These are phyloP conservation scores for Solanum arcanum DNA, from an alignment of 257 asterid genomes.

Conservation along the genomic window DNA sequence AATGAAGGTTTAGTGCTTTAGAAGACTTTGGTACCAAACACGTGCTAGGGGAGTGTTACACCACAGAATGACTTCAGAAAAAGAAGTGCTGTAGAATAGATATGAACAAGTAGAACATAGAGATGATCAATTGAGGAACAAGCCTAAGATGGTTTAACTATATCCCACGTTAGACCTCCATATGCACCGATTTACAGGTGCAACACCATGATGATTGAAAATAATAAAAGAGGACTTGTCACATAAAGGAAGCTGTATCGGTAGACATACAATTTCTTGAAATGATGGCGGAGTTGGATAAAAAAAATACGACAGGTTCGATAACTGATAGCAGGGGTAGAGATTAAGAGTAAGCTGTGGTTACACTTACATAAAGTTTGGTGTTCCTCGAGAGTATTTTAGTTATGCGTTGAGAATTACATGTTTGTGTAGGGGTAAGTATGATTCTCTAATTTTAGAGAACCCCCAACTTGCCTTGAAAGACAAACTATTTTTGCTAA, in stretches of 20 bases:
- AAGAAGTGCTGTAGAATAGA: background rate
- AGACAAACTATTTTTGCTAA: background rate
- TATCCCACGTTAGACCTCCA: background rate
- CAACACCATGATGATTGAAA: background rate
- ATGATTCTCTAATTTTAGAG: background rate
- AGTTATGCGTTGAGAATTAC: background rate
- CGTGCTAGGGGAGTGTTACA: background rate
- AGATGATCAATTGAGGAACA: background rate
- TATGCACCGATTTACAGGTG: background rate
- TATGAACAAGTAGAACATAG: background rate
- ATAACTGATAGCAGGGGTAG: background rate
- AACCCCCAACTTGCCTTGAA: background rate
- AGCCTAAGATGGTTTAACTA: background rate
- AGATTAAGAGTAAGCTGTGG: background rate
- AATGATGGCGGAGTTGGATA: background rate
- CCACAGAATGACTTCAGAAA: background rate
- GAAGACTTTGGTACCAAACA: background rate
- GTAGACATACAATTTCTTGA: background rate
- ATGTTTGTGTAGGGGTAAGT: background rate
- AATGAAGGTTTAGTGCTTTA: background rate
- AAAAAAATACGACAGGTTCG: background rate
- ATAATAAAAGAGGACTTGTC: background rate
- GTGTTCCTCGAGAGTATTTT: background rate
- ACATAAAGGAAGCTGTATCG: background rate
- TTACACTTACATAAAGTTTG: background rate